phyloP scores from a whole-genome alignment of 768 basidiomycete species.

The Rubroboletus pulcherrimus region DNA sequence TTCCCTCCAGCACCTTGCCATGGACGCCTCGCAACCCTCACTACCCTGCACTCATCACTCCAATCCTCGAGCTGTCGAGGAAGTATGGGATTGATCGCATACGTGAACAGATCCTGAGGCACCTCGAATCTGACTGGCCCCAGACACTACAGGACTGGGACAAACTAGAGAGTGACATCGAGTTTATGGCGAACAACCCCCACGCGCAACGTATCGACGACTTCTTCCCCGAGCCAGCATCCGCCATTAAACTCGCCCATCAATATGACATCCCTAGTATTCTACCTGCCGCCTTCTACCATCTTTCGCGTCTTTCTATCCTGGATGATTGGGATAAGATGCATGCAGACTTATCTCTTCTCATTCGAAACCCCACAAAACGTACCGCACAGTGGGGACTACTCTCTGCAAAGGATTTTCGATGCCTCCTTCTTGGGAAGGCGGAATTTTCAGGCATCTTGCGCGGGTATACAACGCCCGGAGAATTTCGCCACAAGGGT shows the following conservation, averaged over 20 bases:
- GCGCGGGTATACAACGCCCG: background rate
- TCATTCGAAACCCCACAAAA: background rate
- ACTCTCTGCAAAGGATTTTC: conserved; percentile 17
- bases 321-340: conserved; percentile 18
- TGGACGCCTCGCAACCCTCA: conserved; percentile 3
- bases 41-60: background rate
- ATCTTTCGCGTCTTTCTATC: conserved; percentile 33
- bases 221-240: conserved; percentile 18
- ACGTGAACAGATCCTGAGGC: background rate
- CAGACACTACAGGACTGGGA: conserved; percentile 14
- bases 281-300: conserved; percentile 50
- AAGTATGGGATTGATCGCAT: conserved; percentile 13
- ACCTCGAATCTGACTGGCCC: conserved; percentile 12
- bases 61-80: conserved; percentile 8
- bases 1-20: background rate
- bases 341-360: background rate
- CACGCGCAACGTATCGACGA: background rate
- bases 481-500: background rate
- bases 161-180: background rate
- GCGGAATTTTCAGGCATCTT: background rate
- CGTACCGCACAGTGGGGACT: conserved; percentile 27
- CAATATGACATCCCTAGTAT: conserved; percentile 37
- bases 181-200: background rate
- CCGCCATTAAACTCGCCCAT: conserved; percentile 41
- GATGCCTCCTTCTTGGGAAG: conserved; percentile 14